Percentiles rank a stretch among this genome's conserved stretches.
These are phyloP conservation scores for Boletus sp. DNA, from an alignment of 768 basidiomycete genomes.

Conservation along the genomic window DNA sequence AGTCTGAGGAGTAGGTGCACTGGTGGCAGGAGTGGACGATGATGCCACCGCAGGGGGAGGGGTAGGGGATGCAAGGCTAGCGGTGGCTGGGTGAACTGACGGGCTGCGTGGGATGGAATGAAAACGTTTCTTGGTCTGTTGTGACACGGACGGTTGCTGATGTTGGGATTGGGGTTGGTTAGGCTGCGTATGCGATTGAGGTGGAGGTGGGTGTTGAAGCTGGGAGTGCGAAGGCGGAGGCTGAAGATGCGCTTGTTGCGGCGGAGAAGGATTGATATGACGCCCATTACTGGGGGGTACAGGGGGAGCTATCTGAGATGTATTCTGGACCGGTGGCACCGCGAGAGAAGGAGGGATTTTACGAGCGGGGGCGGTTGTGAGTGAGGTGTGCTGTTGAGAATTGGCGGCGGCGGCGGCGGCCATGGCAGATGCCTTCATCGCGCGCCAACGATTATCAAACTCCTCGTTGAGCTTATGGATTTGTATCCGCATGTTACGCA, in stretches of 20 bases:
- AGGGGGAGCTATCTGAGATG: constrained; percentile 20
- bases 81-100: constrained; percentile 12
- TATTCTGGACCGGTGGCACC: constrained; percentile 20
- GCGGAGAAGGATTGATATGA: constrained; percentile 28
- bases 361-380: constrained; percentile 1
- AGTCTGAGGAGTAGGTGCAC: constrained; percentile 39
- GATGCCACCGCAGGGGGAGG: constrained; percentile 45
- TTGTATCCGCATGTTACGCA: constrained; percentile 47
- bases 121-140: constrained; percentile 17
- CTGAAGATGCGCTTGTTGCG: constrained; percentile 4
- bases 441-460: constrained; percentile 33
- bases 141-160: constrained; percentile 7
- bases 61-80: constrained; percentile 33
- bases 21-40: constrained; percentile 51
- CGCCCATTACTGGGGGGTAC: constrained; percentile 27
- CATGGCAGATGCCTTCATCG: constrained; percentile 18
- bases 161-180: constrained; percentile 5
- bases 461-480: constrained; percentile 41
- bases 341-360: constrained; percentile 5
- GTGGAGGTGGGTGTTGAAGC: background rate
- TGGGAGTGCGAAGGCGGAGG: constrained; percentile 13
- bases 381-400: constrained; percentile 3
- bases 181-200: constrained; percentile 11
- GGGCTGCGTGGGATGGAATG: constrained; percentile 24
- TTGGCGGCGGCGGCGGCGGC: constrained; percentile 3